phyloP scores from a whole-genome alignment of 805 yeast genomes.

The Schizosaccharomyces cryophilus region DNA sequence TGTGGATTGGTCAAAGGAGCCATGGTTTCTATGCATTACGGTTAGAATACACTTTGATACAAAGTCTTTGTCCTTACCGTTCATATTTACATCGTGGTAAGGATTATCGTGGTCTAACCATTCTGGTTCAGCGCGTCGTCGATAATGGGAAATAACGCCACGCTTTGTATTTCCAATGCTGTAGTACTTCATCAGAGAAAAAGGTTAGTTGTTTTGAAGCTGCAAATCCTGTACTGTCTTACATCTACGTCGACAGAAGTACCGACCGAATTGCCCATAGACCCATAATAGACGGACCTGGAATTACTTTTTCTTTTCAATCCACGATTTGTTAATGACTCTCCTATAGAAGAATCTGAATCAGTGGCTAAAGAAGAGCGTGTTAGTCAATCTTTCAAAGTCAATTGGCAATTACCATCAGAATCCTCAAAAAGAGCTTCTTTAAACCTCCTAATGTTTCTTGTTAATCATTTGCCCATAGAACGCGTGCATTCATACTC shows the following conservation, averaged over 20 bases:
- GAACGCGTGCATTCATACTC: neutral
- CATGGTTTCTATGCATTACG: neutral
- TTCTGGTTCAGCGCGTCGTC: neutral
- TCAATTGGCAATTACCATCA: neutral
- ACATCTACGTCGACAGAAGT: neutral
- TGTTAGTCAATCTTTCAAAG: neutral
- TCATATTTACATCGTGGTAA: neutral
- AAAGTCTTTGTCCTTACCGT: neutral
- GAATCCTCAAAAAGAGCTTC: neutral
- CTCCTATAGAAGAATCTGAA: neutral
- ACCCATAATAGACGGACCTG: neutral
- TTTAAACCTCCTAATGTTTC: neutral
- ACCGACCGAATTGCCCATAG: neutral
- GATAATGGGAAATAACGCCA: neutral
- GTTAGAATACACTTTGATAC: neutral
- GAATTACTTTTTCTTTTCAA: neutral
- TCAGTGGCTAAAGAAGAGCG: neutral
- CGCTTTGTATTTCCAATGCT: neutral
- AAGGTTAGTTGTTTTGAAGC: too few relatives aligned
- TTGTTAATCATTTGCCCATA: neutral
- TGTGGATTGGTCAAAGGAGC: neutral
- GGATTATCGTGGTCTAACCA: neutral
- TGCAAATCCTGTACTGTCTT: neutral
- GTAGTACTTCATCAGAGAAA: neutral
- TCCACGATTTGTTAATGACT: neutral